Base-by-base conservation (phyloP, 306 rosid genomes). In the Ceratonia siliqua region DNA sequence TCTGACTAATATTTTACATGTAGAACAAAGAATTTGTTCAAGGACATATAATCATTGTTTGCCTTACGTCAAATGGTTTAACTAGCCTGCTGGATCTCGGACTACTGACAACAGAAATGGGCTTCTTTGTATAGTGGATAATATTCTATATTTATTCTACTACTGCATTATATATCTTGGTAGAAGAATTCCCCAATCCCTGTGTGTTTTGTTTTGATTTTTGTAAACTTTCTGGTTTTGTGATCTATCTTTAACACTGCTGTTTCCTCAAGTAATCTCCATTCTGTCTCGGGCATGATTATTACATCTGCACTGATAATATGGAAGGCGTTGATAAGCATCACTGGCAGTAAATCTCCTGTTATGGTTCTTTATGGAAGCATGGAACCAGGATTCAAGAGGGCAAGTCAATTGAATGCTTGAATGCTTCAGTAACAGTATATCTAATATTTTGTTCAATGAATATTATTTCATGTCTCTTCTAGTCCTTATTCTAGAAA, bases 321-420 rank as follows among this genome's bases (percentile, higher is more conserved):
- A 71, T 93, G 98, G 98, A 91, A 89, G 87, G 96, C 85, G 22
- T 76, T 93, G 66, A 91, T 89, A 86, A 91, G 97, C 59, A 28
- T 87, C 49, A 88, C 96, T 5, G 96, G 94, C 15, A 88, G 92
- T 2, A 92, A 94, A 64, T 88, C 98, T 17, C 98, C 98, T 9
- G 92, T 94, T 28, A 96, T 94, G 15, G 98, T 94, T 73, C 82
- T 94, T 61, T 91, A 97, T n/a, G 97, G 91, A 39, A 94, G 97
- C 81, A 94, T 94, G 98, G 97, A 94, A 78, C 98, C 98, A 5
- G 97, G 94, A 35, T 91, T 94, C 73, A 80, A 70, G 89, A 82
- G 98, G 85, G 97, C 86, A 68, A 75, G 84, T 28, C 33, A 65
- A 21, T 27, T 32, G 28, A 63, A n/a, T 46, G 33, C 28, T 13